Conservation (phyloP, 176 grass and related monocot species). For the Thinopyrum elongatum region DNA sequence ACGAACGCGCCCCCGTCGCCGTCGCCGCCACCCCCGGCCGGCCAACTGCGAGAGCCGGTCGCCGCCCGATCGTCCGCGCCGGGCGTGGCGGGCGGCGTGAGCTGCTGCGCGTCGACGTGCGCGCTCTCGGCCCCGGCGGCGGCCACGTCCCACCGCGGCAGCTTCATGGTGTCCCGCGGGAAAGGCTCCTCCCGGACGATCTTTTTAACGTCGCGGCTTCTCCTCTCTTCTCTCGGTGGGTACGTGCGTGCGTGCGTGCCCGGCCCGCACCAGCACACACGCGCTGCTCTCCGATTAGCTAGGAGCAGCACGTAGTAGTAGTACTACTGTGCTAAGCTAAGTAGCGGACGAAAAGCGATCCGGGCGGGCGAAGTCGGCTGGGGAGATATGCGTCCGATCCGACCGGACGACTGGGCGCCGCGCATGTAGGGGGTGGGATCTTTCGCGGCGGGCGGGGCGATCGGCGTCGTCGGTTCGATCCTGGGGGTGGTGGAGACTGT, state of each 20-base stretch:
- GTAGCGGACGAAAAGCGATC: no score
- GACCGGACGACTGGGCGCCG: background rate
- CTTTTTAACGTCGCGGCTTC: background rate
- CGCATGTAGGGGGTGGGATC: background rate
- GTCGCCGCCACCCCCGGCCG: constrained; percentile 15
- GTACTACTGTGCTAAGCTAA: no score
- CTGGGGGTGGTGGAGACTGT: background rate
- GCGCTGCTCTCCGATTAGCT: background rate
- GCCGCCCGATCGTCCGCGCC: background rate
- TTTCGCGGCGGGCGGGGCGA: background rate
- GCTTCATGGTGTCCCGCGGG: background rate
- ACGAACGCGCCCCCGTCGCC: constrained; percentile 35
- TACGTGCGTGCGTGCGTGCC: background rate
- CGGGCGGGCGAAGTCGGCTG: background rate
- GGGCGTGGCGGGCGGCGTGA: background rate
- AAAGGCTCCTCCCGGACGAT: background rate
- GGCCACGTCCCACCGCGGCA: background rate
- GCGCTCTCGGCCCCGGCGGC: constrained; percentile 15
- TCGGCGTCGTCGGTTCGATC: constrained; percentile 11
- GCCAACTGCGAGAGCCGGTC: background rate
- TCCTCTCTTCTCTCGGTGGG: background rate
- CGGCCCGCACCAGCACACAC: background rate
- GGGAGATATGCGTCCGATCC: background rate
- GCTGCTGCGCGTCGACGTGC: constrained; percentile 14
- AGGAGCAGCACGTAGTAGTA: background rate